Evolutionary conservation across 345 rosid species (phyloP), one percentile per base, ranked within the genome.

Genomic region (Lumnitzera littorea): DNA sequence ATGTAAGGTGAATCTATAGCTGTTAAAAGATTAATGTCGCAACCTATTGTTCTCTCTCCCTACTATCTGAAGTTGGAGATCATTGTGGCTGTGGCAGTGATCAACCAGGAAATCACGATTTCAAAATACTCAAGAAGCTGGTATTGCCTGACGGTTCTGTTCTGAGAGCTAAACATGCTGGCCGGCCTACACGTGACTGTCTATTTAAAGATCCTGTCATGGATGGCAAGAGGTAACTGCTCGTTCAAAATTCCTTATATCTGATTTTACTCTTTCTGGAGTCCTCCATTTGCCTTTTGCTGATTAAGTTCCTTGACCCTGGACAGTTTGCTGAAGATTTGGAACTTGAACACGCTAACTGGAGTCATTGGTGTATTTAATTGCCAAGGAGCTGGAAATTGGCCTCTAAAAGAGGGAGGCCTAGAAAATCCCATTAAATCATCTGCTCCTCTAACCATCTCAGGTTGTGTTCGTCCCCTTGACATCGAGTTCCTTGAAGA

Each of bases 111-210:
- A 61, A 59, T 67, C 84, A 75, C 60, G 82, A 67, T 50, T 75
- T 81, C 59, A 60, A 86, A 58, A 74, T 86, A 57, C 77, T 86
- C 12, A 86, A 70, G 60, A 82, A 72, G 74, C 74, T 86, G 60
- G 94, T 84, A 12, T 62, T 84, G 65, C 79, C 77, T 20, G 84
- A 84, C 61, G 90, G 90, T 17, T 82, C 88, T 15, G 65, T 84
- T 53, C 62, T 86, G 46, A 84, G 90, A 76, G 90, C 86, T 49
- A 80, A 65, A 76, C 64, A 74, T 56, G 78, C 80, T 5, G 94
- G 94, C 25, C 78, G 88, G 53, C 94, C 90, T 12, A 86, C 88
- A 7, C 71, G 80, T 50, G 90, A 84, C 74, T 84, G 86, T 73
- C 64, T 86, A 48, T 86, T 82, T 43, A 60, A 58, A 59, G 90